These are phyloP conservation scores for Penicillium occitanis DNA, from an alignment of 2,329 filamentous ascomycete species.

Conservation along the genomic window DNA sequence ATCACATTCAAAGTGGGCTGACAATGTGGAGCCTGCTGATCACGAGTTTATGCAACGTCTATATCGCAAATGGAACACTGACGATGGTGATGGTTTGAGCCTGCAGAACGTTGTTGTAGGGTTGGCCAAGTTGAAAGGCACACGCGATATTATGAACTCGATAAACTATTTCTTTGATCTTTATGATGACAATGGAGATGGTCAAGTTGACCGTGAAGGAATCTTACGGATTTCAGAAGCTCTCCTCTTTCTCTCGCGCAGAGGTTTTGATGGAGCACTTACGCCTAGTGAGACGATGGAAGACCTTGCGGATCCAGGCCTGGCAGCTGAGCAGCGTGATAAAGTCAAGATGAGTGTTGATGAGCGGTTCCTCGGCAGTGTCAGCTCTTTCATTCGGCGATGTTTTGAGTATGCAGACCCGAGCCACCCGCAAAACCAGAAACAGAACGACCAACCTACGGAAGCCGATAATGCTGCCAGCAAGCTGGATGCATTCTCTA, in stretches of 20 bases:
- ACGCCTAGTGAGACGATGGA: slow-evolving; percentile 63
- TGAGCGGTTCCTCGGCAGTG: slow-evolving; percentile 85
- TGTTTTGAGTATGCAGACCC: slow-evolving; percentile 99
- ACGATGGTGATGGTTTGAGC: slow-evolving; percentile 72
- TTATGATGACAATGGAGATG: slow-evolving; percentile 89
- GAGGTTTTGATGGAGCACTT: slow-evolving; percentile 75
- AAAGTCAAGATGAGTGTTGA: slow-evolving; percentile 63
- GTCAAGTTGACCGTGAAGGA: slow-evolving; percentile 89
- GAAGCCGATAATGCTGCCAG: slow-evolving; percentile 36
- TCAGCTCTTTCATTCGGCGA: slow-evolving; percentile 90
- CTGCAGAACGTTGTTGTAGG: slow-evolving; percentile 91
- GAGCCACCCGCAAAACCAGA: slow-evolving; percentile 68
- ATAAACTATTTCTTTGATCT: slow-evolving; percentile 98
- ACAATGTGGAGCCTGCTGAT: slow-evolving; percentile 70
- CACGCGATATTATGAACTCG: slow-evolving; percentile 92
- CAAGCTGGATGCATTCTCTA: slow-evolving; percentile 64
- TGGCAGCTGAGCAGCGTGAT: slow-evolving; percentile 34
- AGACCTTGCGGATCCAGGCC: slow-evolving; percentile 47
- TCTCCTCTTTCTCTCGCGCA: slow-evolving; percentile 83
- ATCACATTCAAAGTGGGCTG: slow-evolving; percentile 57
- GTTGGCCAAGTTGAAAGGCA: slow-evolving; percentile 86
- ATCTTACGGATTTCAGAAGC: slow-evolving; percentile 94
- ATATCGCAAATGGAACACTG: slow-evolving; percentile 84
- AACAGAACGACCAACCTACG: slow-evolving; percentile 25
- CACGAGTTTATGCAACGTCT: slow-evolving; percentile 91